These are phyloP conservation scores for Fomitopsis betulina DNA, from an alignment of 1,284 basidiomycete genomes.

Conservation along the genomic window DNA sequence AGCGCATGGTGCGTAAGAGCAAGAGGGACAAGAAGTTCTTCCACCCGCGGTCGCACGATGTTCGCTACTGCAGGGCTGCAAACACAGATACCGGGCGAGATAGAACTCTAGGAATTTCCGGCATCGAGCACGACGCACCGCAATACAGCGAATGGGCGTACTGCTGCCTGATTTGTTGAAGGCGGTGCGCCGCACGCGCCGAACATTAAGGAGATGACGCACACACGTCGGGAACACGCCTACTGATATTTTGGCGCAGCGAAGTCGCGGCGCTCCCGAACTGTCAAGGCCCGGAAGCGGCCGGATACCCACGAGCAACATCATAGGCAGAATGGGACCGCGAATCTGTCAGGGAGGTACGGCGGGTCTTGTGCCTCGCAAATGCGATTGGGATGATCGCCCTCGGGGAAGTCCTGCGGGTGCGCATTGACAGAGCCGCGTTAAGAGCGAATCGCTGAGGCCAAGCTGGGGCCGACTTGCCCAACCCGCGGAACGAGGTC, in stretches of 20 bases:
- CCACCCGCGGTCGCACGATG: neutral
- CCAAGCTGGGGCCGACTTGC: neutral
- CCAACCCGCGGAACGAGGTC: neutral
- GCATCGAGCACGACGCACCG: neutral
- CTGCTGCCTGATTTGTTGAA: neutral
- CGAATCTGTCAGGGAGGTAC: neutral
- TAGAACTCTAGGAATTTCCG: neutral
- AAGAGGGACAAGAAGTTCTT: neutral
- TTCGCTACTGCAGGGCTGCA: neutral
- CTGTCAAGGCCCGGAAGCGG: neutral
- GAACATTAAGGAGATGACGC: neutral
- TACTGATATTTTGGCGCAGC: neutral
- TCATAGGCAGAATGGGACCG: neutral
- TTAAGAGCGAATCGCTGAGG: neutral
- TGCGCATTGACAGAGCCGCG: neutral
- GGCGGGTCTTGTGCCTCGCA: neutral
- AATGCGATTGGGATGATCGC: neutral
- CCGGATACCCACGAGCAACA: neutral
- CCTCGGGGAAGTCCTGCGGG: neutral
- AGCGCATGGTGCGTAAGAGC: neutral
- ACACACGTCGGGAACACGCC: neutral
- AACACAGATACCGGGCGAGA: neutral
- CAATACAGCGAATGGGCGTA: neutral
- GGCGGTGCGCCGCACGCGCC: neutral
- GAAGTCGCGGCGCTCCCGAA: neutral